Percentiles rank a stretch among this genome's conserved stretches.
These are phyloP conservation scores for Blumeriella jaapii DNA, from an alignment of 2,329 filamentous ascomycete genomes.

Conservation along the genomic window DNA sequence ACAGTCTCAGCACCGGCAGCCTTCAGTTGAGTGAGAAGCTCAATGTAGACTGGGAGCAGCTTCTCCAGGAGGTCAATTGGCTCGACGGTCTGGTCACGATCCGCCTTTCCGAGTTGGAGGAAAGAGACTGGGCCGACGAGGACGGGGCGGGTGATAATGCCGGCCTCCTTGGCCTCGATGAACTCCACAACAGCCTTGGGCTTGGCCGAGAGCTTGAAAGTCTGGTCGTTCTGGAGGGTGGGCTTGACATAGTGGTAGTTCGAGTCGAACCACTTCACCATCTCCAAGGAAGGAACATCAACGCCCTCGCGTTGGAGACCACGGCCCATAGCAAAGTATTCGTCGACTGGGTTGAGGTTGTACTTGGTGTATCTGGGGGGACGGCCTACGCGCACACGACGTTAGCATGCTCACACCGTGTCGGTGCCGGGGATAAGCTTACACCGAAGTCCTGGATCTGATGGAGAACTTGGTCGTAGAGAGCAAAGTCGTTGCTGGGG, in stretches of 20 bases:
- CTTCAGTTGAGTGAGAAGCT: conserved; percentile 90
- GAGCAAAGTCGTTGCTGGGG: conserved; percentile 98
- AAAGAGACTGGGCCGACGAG: conserved; percentile 94
- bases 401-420: conserved; percentile 10
- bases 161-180: conserved; percentile 95
- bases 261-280: conserved; percentile 99
- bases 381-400: conserved; percentile 47
- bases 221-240: conserved; percentile 92
- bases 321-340: conserved; percentile 99
- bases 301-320: conserved; percentile 91
- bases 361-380: conserved; percentile 85
- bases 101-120: conserved; percentile 94
- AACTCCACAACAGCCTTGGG: conserved; percentile 94
- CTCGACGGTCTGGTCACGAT: conserved; percentile 85
- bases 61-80: conserved; percentile 91
- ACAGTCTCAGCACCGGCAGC: conserved; percentile 89
- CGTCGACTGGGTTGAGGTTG: conserved; percentile 77
- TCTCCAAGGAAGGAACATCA: conserved; percentile 90
- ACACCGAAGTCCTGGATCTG: conserved; percentile 98
- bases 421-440: conserved; percentile 31
- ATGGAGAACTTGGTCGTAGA: conserved; percentile 95
- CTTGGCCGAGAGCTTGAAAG: conserved; percentile 75
- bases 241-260: conserved; percentile 99
- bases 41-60: conserved; percentile 86
- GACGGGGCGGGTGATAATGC: conserved; percentile 85